Conservation (phyloP, 2,329 filamentous ascomycete species). For the Claviceps citrina region DNA sequence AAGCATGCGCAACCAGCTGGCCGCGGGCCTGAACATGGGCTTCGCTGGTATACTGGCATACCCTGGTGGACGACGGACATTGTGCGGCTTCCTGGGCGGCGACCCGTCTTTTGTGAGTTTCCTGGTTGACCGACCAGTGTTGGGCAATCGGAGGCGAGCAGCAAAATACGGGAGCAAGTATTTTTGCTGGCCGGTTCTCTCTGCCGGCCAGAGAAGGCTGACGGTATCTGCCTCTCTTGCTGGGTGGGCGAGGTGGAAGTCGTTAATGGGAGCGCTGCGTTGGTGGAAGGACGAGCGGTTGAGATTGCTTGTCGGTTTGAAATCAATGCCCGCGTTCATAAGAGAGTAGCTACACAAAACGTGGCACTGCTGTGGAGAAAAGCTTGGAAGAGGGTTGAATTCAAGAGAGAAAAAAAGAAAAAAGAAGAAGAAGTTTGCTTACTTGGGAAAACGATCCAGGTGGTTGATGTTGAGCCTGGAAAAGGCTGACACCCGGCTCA, state of each 20-base stretch:
- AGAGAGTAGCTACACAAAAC: no score
- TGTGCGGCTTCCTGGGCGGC: constrained; percentile 53
- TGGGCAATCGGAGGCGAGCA: constrained; percentile 42
- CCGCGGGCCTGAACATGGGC: constrained; percentile 51
- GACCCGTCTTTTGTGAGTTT: constrained; percentile 24
- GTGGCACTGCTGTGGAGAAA: no score
- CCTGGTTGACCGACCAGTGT: constrained; percentile 18
- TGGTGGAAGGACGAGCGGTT: neutral
- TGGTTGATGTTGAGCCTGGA: no score
- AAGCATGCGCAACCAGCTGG: constrained; percentile 42
- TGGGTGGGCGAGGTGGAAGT: neutral
- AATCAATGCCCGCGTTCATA: no score
- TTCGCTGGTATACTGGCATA: constrained; percentile 45
- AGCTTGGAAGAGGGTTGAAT: no score
- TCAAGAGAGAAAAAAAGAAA: neutral
- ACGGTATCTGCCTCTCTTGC: neutral
- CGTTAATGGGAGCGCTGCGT: neutral
- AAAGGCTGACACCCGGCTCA: constrained; percentile 35
- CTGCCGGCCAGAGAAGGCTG: neutral
- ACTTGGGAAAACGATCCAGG: neutral
- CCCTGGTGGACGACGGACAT: constrained; percentile 60
- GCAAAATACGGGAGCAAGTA: constrained; percentile 51
- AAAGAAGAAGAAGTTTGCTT: neutral
- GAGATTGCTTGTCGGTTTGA: no score
- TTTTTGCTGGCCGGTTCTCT: constrained; percentile 36